phyloP scores from a whole-genome alignment of 192 early-diverging fungal genomes.

The Phycomyces nitens region DNA sequence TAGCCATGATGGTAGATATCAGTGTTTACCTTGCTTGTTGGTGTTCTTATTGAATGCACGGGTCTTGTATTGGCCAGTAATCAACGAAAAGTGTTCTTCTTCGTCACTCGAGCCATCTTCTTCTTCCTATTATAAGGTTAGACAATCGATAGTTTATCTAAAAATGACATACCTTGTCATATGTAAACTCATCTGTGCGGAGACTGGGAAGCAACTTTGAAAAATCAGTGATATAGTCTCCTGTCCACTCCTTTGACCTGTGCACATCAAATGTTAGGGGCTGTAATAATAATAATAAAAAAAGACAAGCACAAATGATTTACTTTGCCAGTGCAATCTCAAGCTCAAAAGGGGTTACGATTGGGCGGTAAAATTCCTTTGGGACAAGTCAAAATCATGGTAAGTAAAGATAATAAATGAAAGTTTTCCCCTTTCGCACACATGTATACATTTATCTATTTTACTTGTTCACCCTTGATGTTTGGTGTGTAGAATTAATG shows the following conservation, averaged over 20 bases:
- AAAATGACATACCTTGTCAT: slow-evolving; percentile 36
- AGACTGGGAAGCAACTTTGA: slow-evolving; percentile 50
- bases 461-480: too few relatives aligned
- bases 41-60: slow-evolving; percentile 42
- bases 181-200: slow-evolving; percentile 29
- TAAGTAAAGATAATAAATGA: neutral
- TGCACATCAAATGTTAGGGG: slow-evolving; percentile 3
- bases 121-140: slow-evolving; percentile 24
- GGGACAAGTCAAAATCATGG: neutral
- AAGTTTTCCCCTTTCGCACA: too few relatives aligned
- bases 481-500: neutral
- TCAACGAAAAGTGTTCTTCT: slow-evolving; percentile 83
- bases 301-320: neutral
- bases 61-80: slow-evolving; percentile 78
- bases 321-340: slow-evolving; percentile 69
- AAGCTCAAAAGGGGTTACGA: slow-evolving; percentile 93
- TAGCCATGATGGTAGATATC: neutral
- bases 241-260: slow-evolving; percentile 64
- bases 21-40: slow-evolving; percentile 34
- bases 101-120: slow-evolving; percentile 58
- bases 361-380: slow-evolving; percentile 83
- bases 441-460: too few relatives aligned
- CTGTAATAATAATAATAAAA: too few relatives aligned
- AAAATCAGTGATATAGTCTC: slow-evolving; percentile 71
- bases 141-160: too few relatives aligned